Base-by-base conservation (phyloP, 2,329 filamentous ascomycete species). In the Venturia aucupariae region DNA sequence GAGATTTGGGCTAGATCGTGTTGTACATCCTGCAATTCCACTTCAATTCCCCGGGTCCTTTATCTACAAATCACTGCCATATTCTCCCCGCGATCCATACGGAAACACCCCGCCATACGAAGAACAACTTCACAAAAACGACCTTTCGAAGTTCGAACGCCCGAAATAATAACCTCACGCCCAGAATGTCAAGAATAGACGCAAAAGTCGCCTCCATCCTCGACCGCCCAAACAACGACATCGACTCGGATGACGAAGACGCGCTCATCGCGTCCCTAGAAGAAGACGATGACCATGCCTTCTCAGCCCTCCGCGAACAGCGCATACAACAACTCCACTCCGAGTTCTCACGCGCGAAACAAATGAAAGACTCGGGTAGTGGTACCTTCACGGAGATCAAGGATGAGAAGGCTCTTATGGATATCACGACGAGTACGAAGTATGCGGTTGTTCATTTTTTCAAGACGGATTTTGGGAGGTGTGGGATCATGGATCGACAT, bases 371-470 rank as follows among this genome's bases (percentile, higher is more conserved):
- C 44, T 76, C 77, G 65, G 79, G 79, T 11, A 80, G 82, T 71
- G 83, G 83, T 46, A 78, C 72, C 11, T 85, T 83, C 69, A 75
- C 74, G 7, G 81, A 84, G 69, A 80, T 84, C 71, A 83, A 80
- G 62, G 79, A 80, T 66, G 85, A 87, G 71, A 83, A 85, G 71
- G 72, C 77, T 15, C 73, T 86, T 51, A 80, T 87, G 71, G 80
- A 84, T 67, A 83, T 86, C 67, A 86, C 84, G 10, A 87, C 84
- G 8, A 78, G 79, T 60, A 80, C 80, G 15, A 79, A 83, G 66
- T 75, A 80, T 32, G 85, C 82, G 68, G 77, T 87, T 1, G 81
- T 87, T 30, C 85, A 87, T 71, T 87, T 87, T 72, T 84, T 82
- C 72, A 85, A 87, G 70, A 79, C 83, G 2, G 85, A 87, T 70